A percentile compares a stretch with the other conserved stretches of the same genome.
Conservation (phyloP, 768 basidiomycete species). For the Strobilomyces confusus region DNA sequence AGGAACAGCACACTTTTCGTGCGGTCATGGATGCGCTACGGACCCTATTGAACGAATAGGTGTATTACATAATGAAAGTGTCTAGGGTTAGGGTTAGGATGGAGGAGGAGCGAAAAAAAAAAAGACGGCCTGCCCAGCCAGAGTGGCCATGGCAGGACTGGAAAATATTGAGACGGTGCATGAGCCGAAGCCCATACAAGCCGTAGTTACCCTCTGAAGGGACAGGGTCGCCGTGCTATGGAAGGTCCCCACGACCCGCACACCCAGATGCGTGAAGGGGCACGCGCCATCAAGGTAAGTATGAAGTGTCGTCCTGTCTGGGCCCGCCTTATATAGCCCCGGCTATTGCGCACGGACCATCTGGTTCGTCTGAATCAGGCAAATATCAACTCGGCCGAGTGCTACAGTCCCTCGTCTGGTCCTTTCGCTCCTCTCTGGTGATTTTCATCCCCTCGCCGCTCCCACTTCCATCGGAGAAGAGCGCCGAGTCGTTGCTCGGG, state of each 20-base stretch:
- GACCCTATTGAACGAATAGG: slow-evolving; percentile 36
- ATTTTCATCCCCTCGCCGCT: slow-evolving; percentile 31
- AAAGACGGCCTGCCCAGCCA: slow-evolving; percentile 33
- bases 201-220: slow-evolving; percentile 38
- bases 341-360: slow-evolving; percentile 18
- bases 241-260: slow-evolving; percentile 51
- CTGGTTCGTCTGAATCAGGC: not conserved
- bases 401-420: not conserved
- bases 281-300: no score
- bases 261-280: slow-evolving; percentile 46
- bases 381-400: not conserved
- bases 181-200: slow-evolving; percentile 63
- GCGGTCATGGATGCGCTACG: slow-evolving; percentile 48
- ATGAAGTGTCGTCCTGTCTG: slow-evolving; percentile 1
- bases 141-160: slow-evolving; percentile 38
- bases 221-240: slow-evolving; percentile 58
- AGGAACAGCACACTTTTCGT: slow-evolving; percentile 44
- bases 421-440: not conserved
- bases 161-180: slow-evolving; percentile 78
- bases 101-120: not conserved
- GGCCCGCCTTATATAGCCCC: slow-evolving; percentile 9
- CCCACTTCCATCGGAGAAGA: slow-evolving; percentile 67
- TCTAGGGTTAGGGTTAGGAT: slow-evolving; percentile 30
- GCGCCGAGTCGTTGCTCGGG: slow-evolving; percentile 50
- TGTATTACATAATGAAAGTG: slow-evolving; percentile 41